Evolutionary conservation across 805 yeast species (phyloP).

Genomic region (Aciculoconidium aculeatum): DNA sequence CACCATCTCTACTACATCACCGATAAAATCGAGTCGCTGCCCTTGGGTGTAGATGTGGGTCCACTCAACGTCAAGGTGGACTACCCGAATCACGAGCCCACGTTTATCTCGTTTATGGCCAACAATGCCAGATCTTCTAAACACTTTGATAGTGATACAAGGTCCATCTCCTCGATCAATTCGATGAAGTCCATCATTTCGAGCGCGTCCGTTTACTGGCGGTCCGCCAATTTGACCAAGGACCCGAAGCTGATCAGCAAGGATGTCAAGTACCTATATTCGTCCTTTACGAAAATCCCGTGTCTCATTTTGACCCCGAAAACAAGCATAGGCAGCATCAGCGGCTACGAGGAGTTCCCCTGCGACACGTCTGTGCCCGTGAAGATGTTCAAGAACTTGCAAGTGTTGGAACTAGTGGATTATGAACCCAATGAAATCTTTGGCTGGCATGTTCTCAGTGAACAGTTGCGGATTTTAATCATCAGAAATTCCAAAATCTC

Average conservation of each 20-base stretch:
- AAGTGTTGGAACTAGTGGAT: slow-evolving; percentile 55
- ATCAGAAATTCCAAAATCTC: slow-evolving; percentile 45
- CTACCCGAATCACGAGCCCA: slow-evolving; percentile 49
- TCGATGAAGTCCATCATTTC: slow-evolving; percentile 49
- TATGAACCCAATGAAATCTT: slow-evolving; percentile 59
- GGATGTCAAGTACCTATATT: slow-evolving; percentile 51
- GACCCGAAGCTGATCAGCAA: slow-evolving; percentile 42
- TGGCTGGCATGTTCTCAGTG: slow-evolving; percentile 59
- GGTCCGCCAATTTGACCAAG: slow-evolving; percentile 25
- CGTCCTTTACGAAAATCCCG: slow-evolving; percentile 62
- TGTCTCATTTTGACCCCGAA: slow-evolving; percentile 58
- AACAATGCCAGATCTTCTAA: slow-evolving; percentile 43
- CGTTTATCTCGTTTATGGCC: slow-evolving; percentile 53
- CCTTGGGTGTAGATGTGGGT: slow-evolving; percentile 47
- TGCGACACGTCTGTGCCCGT: slow-evolving; percentile 66
- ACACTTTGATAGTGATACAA: slow-evolving; percentile 38
- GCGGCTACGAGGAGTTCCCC: slow-evolving; percentile 64
- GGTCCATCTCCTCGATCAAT: slow-evolving; percentile 52
- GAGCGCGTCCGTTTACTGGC: slow-evolving; percentile 38
- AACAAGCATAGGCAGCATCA: slow-evolving; percentile 50
- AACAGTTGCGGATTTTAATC: slow-evolving; percentile 48
- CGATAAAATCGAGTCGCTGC: slow-evolving; percentile 50
- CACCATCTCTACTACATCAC: slow-evolving; percentile 59
- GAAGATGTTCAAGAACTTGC: slow-evolving; percentile 53
- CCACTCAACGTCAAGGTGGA: slow-evolving; percentile 58